A percentile compares a stretch with the other conserved stretches of the same genome.
Evolutionary conservation across 257 asterid species (phyloP).

Genomic region (Coffea canephora): DNA sequence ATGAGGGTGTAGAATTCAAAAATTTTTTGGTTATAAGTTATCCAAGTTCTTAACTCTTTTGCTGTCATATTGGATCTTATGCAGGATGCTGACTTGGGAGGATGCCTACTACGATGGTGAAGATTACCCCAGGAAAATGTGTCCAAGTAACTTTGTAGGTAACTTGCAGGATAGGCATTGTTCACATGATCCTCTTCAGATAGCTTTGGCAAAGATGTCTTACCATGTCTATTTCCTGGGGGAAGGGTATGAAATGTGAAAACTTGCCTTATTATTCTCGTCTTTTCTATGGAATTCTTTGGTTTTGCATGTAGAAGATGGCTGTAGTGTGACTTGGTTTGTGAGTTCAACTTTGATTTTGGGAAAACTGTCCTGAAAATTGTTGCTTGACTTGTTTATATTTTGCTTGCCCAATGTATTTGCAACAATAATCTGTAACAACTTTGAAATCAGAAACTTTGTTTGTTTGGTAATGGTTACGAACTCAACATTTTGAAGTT

Average conservation of each 20-base stretch:
- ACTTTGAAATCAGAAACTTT: not conserved
- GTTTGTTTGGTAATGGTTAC: not conserved
- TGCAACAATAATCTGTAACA: not conserved
- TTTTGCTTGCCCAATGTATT: not conserved
- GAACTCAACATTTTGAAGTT: not conserved
- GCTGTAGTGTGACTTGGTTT: not conserved
- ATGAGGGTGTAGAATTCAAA: not conserved
- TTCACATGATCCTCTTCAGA: slow-evolving; percentile 69
- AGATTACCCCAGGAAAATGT: slow-evolving; percentile 38
- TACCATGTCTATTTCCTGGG: slow-evolving; percentile 86
- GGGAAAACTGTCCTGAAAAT: not conserved
- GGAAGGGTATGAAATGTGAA: slow-evolving; percentile 76
- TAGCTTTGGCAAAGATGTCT: slow-evolving; percentile 89
- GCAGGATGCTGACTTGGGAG: slow-evolving; percentile 90
- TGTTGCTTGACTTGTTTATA: not conserved
- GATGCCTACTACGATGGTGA: slow-evolving; percentile 66
- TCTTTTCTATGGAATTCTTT: not conserved
- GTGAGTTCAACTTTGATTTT: not conserved
- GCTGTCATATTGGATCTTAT: slow-evolving; percentile 20
- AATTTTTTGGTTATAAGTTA: not conserved
- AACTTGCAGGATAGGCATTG: slow-evolving; percentile 46
- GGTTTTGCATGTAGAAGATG: not conserved
- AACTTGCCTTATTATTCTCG: slow-evolving; percentile 9
- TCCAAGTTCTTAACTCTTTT: not conserved
- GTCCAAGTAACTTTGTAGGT: slow-evolving; percentile 31